These are phyloP conservation scores for Aspergillus taichungensis DNA, from an alignment of 495 filamentous ascomycete species.

Conservation along the genomic window DNA sequence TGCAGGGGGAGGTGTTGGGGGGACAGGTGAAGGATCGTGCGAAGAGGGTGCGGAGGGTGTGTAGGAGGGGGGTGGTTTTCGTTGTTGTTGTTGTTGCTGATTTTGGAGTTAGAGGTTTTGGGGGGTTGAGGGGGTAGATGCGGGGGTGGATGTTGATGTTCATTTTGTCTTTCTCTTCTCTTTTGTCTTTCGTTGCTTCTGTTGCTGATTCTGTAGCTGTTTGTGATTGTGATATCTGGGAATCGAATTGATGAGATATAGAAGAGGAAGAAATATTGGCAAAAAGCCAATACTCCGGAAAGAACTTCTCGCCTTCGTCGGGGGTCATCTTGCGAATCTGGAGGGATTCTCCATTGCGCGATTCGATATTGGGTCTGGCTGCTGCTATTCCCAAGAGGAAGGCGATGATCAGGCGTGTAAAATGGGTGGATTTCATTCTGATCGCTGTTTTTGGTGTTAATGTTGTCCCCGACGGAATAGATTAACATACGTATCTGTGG, in stretches of 20 bases:
- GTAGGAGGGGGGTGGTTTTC: neutral
- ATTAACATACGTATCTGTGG: no score
- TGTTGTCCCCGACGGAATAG: no score
- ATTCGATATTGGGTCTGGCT: slow-evolving; percentile 6
- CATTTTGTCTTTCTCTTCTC: no score
- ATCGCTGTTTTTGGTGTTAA: no score
- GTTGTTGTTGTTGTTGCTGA: no score
- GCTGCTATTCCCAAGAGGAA: no score
- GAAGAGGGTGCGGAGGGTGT: slow-evolving; percentile 17
- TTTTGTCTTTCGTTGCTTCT: no score
- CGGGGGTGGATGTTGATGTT: no score
- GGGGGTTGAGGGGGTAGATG: no score
- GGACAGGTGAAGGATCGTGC: slow-evolving; percentile 65
- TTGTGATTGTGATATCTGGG: neutral
- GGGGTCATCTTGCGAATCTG: slow-evolving; percentile 64
- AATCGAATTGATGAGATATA: neutral
- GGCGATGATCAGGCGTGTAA: no score
- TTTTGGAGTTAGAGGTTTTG: no score
- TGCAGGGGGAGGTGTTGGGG: slow-evolving; percentile 55
- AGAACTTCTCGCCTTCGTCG: slow-evolving; percentile 83
- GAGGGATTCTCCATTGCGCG: slow-evolving; percentile 19
- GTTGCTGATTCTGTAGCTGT: neutral
- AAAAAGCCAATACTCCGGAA: slow-evolving; percentile 53
- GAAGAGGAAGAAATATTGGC: neutral
- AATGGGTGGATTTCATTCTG: no score